A percentile compares a stretch with the other conserved stretches of the same genome.
Evolutionary conservation across 805 yeast species (phyloP).

Genomic region (Wickerhamomyces pijperi): DNA sequence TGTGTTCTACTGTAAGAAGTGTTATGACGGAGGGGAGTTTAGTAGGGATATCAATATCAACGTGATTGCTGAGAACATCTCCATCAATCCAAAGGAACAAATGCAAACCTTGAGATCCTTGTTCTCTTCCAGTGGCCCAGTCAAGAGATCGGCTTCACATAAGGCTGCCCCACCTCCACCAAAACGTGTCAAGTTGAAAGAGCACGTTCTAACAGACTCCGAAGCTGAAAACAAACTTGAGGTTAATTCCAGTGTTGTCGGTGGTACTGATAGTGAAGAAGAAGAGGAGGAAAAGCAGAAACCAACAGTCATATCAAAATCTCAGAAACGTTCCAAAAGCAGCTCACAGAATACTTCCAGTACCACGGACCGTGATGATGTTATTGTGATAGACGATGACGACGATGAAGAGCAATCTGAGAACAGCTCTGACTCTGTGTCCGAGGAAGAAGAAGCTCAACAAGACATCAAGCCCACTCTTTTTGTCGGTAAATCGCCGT

Average conservation of each 20-base stretch:
- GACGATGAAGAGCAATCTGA: neutral
- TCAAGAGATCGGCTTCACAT: neutral
- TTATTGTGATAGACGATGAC: neutral
- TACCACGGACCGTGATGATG: neutral
- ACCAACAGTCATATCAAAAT: no score
- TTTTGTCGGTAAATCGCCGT: no score
- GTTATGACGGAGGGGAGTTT: neutral
- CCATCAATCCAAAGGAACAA: neutral
- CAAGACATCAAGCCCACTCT: no score
- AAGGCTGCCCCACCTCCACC: neutral
- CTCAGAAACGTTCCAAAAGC: no score
- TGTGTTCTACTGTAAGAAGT: neutral
- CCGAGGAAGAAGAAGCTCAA: no score
- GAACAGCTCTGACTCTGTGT: neutral
- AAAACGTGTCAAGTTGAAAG: conserved; percentile 1
- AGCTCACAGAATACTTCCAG: no score
- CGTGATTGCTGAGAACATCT: neutral
- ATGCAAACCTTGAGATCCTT: neutral
- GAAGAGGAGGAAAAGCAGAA: no score
- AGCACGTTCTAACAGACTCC: conserved; percentile 5
- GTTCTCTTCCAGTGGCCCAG: neutral
- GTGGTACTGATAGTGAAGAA: conserved; percentile 7
- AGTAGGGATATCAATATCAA: neutral
- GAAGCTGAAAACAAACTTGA: neutral
- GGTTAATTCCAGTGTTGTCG: conserved; percentile 1